Conservation (phyloP, 2,329 filamentous ascomycete genomes). For the Fusarium luffae region DNA sequence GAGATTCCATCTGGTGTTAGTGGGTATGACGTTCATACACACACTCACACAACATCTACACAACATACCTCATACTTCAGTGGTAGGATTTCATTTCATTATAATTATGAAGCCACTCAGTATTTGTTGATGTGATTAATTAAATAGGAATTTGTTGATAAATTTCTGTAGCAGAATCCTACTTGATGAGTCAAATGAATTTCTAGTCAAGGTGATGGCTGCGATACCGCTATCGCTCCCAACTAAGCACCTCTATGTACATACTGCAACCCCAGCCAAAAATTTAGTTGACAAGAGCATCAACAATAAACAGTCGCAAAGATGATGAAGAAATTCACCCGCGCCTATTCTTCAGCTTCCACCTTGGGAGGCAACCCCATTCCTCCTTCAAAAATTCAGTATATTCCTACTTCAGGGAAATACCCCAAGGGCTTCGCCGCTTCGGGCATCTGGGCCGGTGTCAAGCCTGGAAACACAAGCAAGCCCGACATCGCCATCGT, state of each 20-base stretch:
- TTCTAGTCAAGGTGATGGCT: slow-evolving; percentile 26
- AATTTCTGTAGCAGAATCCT: neutral
- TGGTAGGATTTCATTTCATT: no score
- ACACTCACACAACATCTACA: neutral
- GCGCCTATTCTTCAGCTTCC: slow-evolving; percentile 49
- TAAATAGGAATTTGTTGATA: no score
- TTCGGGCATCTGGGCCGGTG: slow-evolving; percentile 88
- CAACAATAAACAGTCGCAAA: slow-evolving; percentile 22
- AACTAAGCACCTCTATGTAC: neutral
- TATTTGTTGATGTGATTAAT: no score
- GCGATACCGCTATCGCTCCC: slow-evolving; percentile 41
- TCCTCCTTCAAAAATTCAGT: slow-evolving; percentile 87
- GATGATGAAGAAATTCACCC: slow-evolving; percentile 50
- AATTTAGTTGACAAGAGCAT: slow-evolving; percentile 16
- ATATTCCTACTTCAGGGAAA: slow-evolving; percentile 83
- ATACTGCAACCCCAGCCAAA: slow-evolving; percentile 27
- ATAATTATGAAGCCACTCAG: no score
- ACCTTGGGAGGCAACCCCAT: slow-evolving; percentile 55
- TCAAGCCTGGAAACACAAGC: slow-evolving; percentile 91
- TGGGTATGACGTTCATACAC: neutral
- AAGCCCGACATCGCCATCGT: slow-evolving; percentile 93
- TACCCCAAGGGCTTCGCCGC: slow-evolving; percentile 92
- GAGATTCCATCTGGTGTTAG: neutral
- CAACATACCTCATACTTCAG: neutral
- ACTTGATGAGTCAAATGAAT: slow-evolving; percentile 11